Base-by-base conservation (phyloP, 495 filamentous ascomycete species). In the Parathielavia hyrcaniae region DNA sequence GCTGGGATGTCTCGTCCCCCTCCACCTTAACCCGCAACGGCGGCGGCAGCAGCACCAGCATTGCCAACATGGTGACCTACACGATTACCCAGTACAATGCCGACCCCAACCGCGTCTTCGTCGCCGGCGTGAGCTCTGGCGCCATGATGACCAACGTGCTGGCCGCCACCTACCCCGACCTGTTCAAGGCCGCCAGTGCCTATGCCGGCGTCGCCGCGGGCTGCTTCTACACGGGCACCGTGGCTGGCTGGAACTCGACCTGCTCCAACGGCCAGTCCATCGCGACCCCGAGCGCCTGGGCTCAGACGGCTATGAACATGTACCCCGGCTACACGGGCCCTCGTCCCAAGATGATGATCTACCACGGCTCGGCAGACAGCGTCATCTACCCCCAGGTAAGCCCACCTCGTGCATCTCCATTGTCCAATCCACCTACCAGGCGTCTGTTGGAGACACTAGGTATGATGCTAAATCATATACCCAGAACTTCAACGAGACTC, bases 201-300 rank as follows among this genome's bases (percentile, higher is more conserved):
- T 86, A 83, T 68, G 71, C 80, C 7, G 83, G 83, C 20, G 81
- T 86, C 1, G 71, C 83, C 11, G 81, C 77, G 30, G 83, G 82
- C 9, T 86, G 83, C 71, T 85, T 83, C 67, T 65, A 68, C 20
- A 74, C 72, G 1, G 64, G 71, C 26, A 75, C 73, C 17, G 69
- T 71, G 34, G 69, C 67, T 7, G 73, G 77, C 1, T 80, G 78
- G 79, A 77, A 71, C 57, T 60, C 67, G 23, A 66, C 65, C 34
- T 79, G 76, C 61, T 71, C 77, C 6, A 64, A 67, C 11, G 78
- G 78, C 59, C 60, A 71, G 53, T 55, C 69, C 56, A 64, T 71
- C 48, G 70, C 71, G 53, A 65, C 72, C 49, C 64, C 72, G 13
- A 63, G 64, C 12, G 69, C 73, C 39, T 80, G 78, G 77, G 76